Evolutionary conservation across 2,329 filamentous ascomycete species (phyloP), one percentile per base, ranked within the genome.

Genomic region (Ophiocordyceps camponoti-leonardi): DNA sequence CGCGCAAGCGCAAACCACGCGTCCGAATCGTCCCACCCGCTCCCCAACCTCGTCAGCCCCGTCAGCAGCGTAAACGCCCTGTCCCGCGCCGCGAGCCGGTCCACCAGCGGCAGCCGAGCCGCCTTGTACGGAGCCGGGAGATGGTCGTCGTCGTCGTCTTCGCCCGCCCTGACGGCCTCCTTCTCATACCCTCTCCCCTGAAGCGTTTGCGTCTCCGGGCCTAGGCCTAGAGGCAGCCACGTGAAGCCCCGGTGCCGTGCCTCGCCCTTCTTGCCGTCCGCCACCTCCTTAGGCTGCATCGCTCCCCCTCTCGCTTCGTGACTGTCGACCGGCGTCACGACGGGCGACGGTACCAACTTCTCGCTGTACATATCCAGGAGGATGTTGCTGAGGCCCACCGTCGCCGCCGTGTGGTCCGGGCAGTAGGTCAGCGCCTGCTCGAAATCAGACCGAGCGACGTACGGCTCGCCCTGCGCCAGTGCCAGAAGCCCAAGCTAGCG

Each of bases 1-100:
- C 86, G 72, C 0, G 87, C 85, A 31, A 98, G 73, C 5, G 83
- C 77, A 56, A 86, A 90, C 92, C 92, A 98, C 6, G 90, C 92
- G 58, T 96, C 92, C 0, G 85, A 80, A 59, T 82, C 77, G 61
- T 95, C 90, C 92, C 92, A 98, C 0, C 86, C 85, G 13, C 70
- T 72, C 10, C 90, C 90, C 10, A 88, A 74, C 59, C 87, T 93
- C 2, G 88, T 96, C 45, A 96, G 67, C 0, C 79, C 77, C 0
- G 83, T 83, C 3, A 98, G 69, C 16, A 98, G 71, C 13, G 81
- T 83, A 57, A 87, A 92, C 0, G 92, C 92, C 44, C 92, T 76
- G 58, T 96, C 92, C 19, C 90, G 79, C 16, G 88, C 85, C 4
- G 88, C 85, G n/a, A 96, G 75, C 12, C 87, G 78, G 59, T 92